Conservation (phyloP, 805 yeast species). For the Wickerhamomyces chambardii region DNA sequence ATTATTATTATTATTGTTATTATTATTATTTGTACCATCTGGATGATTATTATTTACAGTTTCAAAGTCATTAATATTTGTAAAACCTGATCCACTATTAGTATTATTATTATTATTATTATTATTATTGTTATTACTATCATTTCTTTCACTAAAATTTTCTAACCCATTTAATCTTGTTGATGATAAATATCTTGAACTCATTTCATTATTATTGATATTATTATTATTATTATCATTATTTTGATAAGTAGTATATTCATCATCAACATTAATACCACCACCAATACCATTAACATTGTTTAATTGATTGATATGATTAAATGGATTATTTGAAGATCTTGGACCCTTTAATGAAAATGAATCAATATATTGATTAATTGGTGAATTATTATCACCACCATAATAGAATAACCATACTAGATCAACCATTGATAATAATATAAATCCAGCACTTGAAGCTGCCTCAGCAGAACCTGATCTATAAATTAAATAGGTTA, state of each 20-base stretch:
- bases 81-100: background rate
- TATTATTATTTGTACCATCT: no score
- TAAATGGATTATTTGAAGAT: constrained; percentile 20
- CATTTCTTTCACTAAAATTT: constrained; percentile 26
- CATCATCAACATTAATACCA: background rate
- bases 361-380: constrained; percentile 78
- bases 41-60: no score
- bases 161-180: constrained; percentile 55
- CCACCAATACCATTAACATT: no score
- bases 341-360: constrained; percentile 51
- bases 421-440: constrained; percentile 72
- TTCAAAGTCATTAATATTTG: no score
- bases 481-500: constrained; percentile 71
- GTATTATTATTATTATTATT: constrained; percentile 4
- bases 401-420: constrained; percentile 89
- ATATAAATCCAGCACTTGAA: constrained; percentile 87
- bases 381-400: constrained; percentile 81
- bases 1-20: constrained; percentile 1
- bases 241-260: constrained; percentile 3
- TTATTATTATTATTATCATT: constrained; percentile 4
- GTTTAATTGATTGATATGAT: constrained; percentile 5
- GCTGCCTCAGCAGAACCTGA: constrained; percentile 62
- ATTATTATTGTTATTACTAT: background rate
- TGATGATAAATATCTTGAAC: constrained; percentile 32
- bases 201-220: constrained; percentile 7